Percentiles rank a stretch among this genome's conserved stretches.
Conservation (phyloP, 305 asterid genomes). For the Striga hermonthica region DNA sequence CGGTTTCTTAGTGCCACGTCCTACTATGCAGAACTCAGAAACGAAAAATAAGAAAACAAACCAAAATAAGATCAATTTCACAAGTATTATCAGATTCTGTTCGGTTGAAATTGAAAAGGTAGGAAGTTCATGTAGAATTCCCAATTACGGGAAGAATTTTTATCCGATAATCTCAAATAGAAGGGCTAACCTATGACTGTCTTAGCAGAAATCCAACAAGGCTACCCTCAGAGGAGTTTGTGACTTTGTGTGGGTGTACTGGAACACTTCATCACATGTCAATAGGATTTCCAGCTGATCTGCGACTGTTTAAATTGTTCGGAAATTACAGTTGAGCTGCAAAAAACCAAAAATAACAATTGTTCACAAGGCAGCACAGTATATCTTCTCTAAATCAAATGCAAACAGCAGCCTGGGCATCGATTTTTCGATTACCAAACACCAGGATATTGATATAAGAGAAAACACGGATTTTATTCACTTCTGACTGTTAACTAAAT, state of each 20-base stretch:
- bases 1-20: conserved; percentile 13
- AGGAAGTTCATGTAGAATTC: conserved; percentile 6
- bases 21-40: conserved; percentile 16
- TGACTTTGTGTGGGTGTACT: conserved; percentile 9
- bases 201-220: conserved; percentile 13
- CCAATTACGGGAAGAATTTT: conserved; percentile 2
- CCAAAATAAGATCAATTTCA: conserved; percentile 14
- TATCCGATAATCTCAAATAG: conserved; percentile 17
- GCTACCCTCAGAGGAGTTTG: conserved; percentile 26
- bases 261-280: conserved; percentile 20
- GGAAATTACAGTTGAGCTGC: conserved; percentile 26
- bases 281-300: conserved; percentile 27
- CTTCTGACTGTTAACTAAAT: not conserved
- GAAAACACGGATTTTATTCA: not conserved
- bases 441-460: conserved; percentile 1
- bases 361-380: conserved; percentile 15
- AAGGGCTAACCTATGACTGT: conserved; percentile 26
- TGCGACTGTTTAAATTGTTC: conserved; percentile 10
- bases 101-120: conserved; percentile 20
- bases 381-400: not conserved
- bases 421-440: conserved; percentile 6
- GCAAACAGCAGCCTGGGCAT: conserved; percentile 4
- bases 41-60: conserved; percentile 11
- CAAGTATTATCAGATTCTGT: conserved; percentile 19
- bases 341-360: conserved; percentile 18